These are phyloP conservation scores for Colletotrichum brevisporum DNA, from an alignment of 2,329 filamentous ascomycete genomes.

Conservation along the genomic window DNA sequence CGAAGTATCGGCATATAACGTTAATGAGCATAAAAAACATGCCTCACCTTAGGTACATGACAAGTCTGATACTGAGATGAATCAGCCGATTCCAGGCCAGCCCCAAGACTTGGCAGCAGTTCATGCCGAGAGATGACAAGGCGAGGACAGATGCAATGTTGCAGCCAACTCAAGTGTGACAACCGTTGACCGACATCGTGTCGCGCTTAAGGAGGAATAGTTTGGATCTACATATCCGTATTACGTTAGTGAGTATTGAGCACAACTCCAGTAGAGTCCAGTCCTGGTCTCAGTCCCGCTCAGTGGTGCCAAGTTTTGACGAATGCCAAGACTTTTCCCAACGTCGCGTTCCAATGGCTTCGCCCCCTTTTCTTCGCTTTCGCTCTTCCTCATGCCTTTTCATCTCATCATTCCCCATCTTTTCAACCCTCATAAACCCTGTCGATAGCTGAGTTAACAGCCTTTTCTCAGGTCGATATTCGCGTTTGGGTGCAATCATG, in stretches of 20 bases:
- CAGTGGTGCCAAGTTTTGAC: slow-evolving; percentile 24
- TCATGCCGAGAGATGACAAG: too few species aligned
- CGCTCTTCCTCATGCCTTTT: background rate
- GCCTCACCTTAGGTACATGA: too few species aligned
- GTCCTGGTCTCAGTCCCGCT: background rate
- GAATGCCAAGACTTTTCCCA: slow-evolving; percentile 26
- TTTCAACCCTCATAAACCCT: slow-evolving; percentile 12
- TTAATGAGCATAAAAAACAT: too few species aligned
- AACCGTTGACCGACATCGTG: background rate
- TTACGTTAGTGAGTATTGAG: too few species aligned
- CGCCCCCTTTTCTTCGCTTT: slow-evolving; percentile 8
- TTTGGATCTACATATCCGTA: background rate
- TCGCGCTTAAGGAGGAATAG: background rate
- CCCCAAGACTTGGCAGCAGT: too few species aligned
- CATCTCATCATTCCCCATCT: background rate
- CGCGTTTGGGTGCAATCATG: background rate
- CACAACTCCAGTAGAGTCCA: too few species aligned
- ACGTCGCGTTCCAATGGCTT: background rate
- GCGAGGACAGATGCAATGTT: too few species aligned
- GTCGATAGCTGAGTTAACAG: background rate
- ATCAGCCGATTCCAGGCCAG: too few species aligned
- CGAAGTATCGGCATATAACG: too few species aligned
- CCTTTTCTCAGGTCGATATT: background rate
- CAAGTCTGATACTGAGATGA: too few species aligned
- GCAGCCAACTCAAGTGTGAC: too few species aligned